Conservation (phyloP, 371 early-diverging fungal species). For the Mucor sp. region DNA sequence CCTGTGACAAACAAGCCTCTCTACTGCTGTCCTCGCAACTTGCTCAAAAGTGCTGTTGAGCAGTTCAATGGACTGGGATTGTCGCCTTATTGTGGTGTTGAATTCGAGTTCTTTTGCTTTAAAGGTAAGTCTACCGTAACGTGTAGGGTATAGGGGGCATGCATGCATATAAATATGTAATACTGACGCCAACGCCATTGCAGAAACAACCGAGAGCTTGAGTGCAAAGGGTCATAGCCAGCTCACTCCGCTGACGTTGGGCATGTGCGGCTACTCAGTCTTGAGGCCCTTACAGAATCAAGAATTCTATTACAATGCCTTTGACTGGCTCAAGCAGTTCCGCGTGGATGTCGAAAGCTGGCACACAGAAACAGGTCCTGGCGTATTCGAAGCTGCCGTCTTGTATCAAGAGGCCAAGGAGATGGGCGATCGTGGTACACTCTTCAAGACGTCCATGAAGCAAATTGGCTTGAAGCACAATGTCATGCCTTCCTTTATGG, state of each 20-base stretch:
- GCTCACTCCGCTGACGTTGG: conserved; percentile 65
- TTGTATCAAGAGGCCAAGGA: conserved; percentile 65
- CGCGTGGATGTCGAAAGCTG: conserved; percentile 75
- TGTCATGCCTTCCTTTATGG: conserved; percentile 84
- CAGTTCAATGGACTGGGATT: conserved; percentile 50
- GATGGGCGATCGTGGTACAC: conserved; percentile 73
- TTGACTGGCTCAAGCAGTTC: conserved; percentile 65
- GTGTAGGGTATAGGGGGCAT: background rate
- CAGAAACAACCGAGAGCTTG: conserved; percentile 72
- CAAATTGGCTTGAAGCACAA: conserved; percentile 72
- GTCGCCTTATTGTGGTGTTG: conserved; percentile 70
- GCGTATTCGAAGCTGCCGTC: conserved; percentile 84
- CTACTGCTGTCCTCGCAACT: conserved; percentile 67
- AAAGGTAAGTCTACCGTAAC: conserved; percentile 59
- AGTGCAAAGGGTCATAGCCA: conserved; percentile 58
- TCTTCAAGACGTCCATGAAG: conserved; percentile 83
- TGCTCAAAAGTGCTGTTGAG: conserved; percentile 58
- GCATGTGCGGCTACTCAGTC: conserved; percentile 85
- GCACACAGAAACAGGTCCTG: conserved; percentile 88
- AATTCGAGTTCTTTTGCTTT: conserved; percentile 86
- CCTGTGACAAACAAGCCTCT: conserved; percentile 58
- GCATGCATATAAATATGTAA: background rate
- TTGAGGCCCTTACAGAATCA: conserved; percentile 73
- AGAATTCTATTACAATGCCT: conserved; percentile 73
- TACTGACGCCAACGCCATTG: background rate